Conservation (phyloP, 352 stramenopile genomes). For the Phytophthora vignae region DNA sequence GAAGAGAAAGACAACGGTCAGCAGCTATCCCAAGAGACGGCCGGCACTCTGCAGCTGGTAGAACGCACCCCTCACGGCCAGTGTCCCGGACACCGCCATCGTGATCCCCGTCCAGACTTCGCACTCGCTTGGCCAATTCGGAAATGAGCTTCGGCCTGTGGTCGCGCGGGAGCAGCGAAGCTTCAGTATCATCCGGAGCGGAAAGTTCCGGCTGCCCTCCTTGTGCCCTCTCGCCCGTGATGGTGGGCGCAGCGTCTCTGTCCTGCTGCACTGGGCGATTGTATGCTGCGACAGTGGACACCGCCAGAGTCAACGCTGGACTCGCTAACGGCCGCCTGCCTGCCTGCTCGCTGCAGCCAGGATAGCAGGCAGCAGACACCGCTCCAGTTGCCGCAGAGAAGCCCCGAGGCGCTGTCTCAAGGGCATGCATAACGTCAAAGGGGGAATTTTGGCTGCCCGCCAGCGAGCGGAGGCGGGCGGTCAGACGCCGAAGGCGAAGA, state of each 20-base stretch:
- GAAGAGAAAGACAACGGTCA: background rate
- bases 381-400: background rate
- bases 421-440: background rate
- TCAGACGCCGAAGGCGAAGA: background rate
- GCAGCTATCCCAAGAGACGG: background rate
- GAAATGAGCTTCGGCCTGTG: constrained; percentile 38
- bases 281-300: background rate
- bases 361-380: background rate
- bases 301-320: background rate
- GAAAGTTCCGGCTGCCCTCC: constrained; percentile 1
- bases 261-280: background rate
- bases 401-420: background rate
- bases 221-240: constrained; percentile 2
- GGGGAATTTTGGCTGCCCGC: background rate
- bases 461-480: background rate
- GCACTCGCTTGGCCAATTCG: constrained; percentile 42
- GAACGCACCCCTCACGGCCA: constrained; percentile 48
- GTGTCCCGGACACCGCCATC: constrained; percentile 57
- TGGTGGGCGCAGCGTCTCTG: background rate
- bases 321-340: background rate
- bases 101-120: constrained; percentile 37
- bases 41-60: background rate
- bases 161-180: background rate
- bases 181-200: constrained; percentile 15
- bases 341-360: background rate